These are phyloP conservation scores for Neurospora tetraspora DNA, from an alignment of 495 filamentous ascomycete species.

Conservation along the genomic window DNA sequence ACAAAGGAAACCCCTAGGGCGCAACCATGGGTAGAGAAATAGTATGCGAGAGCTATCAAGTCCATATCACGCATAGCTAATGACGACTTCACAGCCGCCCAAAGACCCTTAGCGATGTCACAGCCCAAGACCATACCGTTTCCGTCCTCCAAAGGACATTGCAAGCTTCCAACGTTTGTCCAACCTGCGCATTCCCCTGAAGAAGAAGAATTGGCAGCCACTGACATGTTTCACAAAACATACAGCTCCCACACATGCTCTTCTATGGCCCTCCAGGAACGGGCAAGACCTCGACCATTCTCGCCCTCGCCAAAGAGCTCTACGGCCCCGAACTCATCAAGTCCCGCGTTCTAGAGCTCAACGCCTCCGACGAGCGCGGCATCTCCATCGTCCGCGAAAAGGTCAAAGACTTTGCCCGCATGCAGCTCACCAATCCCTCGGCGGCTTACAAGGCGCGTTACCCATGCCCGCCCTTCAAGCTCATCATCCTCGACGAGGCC, in stretches of 20 bases:
- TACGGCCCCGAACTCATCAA: conserved; percentile 93
- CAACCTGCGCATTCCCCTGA: not conserved
- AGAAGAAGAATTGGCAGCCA: not conserved
- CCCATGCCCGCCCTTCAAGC: conserved; percentile 96
- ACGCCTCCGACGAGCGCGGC: conserved; percentile 96
- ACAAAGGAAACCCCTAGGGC: conserved; percentile 54
- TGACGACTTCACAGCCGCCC: conserved; percentile 56
- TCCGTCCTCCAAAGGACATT: conserved; percentile 84
- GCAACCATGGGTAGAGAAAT: conserved; percentile 99
- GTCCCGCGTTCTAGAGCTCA: conserved; percentile 91
- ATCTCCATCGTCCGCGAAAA: conserved; percentile 97
- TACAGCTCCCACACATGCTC: conserved; percentile 95
- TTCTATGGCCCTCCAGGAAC: conserved; percentile 98
- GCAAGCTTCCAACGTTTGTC: conserved; percentile 78
- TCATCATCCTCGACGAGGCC: conserved; percentile 94
- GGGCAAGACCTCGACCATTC: conserved; percentile 97
- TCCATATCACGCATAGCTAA: not conserved
- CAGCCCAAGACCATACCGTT: conserved; percentile 95
- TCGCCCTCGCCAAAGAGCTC: conserved; percentile 89
- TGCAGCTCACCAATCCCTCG: conserved; percentile 78
- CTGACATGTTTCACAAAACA: conserved; percentile 1
- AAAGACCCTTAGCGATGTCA: conserved; percentile 86
- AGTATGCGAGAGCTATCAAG: conserved; percentile 46
- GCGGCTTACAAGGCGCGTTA: conserved; percentile 59
- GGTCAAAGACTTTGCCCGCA: conserved; percentile 94